Conservation (phyloP, 768 basidiomycete genomes). For the Leccinum arenicola region DNA sequence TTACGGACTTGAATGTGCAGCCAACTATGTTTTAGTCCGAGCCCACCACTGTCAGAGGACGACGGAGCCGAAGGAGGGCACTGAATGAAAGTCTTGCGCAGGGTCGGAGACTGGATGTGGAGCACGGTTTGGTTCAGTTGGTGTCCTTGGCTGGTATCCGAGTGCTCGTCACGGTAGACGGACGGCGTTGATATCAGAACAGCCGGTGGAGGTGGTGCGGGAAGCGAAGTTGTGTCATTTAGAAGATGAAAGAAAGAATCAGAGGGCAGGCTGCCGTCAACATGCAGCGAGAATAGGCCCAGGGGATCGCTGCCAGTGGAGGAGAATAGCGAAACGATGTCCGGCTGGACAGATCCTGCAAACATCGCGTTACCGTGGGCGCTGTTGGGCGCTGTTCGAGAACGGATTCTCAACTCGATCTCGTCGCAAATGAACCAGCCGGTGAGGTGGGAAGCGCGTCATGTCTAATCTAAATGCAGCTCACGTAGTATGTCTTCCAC, state of each 20-base stretch:
- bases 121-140: conserved; percentile 64
- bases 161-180: conserved; percentile 27
- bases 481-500: neutral
- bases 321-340: conserved; percentile 70
- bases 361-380: conserved; percentile 42
- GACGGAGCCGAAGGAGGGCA: conserved; percentile 44
- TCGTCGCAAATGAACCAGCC: conserved; percentile 14
- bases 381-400: conserved; percentile 7
- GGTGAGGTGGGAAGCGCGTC: neutral
- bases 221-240: conserved; percentile 52
- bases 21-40: conserved; percentile 71
- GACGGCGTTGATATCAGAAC: conserved; percentile 43
- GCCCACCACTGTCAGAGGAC: conserved; percentile 23
- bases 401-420: conserved; percentile 17
- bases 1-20: conserved; percentile 73
- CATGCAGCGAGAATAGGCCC: conserved; percentile 46
- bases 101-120: conserved; percentile 76
- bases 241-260: conserved; percentile 68
- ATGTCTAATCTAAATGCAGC: conserved; percentile 3
- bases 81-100: conserved; percentile 64
- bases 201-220: conserved; percentile 45
- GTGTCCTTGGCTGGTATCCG: conserved; percentile 33
- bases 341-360: conserved; percentile 54
- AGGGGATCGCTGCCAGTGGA: conserved; percentile 66
- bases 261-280: conserved; percentile 48